Evolutionary conservation across 208 protist genomes (phyloP).

Genomic region (Trypanosoma melophagium): DNA sequence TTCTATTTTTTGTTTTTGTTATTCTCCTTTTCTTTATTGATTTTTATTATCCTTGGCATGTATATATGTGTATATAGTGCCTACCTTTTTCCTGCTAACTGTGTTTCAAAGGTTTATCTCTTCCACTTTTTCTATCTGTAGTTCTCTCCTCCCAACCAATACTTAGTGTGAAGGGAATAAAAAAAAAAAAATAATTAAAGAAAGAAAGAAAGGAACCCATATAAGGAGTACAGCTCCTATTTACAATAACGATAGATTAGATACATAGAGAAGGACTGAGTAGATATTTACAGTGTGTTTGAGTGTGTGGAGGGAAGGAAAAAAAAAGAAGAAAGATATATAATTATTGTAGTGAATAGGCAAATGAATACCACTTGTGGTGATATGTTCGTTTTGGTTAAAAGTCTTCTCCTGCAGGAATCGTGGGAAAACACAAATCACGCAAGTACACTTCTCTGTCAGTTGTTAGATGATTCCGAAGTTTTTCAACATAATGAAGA

Average conservation of each 20-base stretch:
- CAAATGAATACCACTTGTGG: neutral
- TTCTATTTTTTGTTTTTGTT: conserved; percentile 1
- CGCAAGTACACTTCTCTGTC: conserved; percentile 14
- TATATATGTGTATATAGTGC: neutral
- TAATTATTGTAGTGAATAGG: neutral
- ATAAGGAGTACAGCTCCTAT: neutral
- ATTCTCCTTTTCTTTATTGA: conserved; percentile 13
- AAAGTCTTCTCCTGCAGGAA: conserved; percentile 16
- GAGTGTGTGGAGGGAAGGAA: neutral
- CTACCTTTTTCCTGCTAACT: neutral
- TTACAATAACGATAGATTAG: neutral
- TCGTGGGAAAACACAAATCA: neutral
- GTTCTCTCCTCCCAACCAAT: neutral
- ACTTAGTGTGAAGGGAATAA: neutral
- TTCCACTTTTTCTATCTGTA: neutral
- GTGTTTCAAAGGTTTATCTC: neutral
- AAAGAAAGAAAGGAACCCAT: neutral
- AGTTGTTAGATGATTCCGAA: conserved; percentile 13
- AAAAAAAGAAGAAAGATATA: neutral
- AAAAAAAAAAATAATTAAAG: neutral
- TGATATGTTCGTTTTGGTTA: conserved; percentile 1
- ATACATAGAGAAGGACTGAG: too few relatives aligned
- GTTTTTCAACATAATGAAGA: neutral
- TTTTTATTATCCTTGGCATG: conserved; percentile 17
- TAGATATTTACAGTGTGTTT: neutral